phyloP scores from a whole-genome alignment of 768 basidiomycete genomes.

The Mycena alexandri region DNA sequence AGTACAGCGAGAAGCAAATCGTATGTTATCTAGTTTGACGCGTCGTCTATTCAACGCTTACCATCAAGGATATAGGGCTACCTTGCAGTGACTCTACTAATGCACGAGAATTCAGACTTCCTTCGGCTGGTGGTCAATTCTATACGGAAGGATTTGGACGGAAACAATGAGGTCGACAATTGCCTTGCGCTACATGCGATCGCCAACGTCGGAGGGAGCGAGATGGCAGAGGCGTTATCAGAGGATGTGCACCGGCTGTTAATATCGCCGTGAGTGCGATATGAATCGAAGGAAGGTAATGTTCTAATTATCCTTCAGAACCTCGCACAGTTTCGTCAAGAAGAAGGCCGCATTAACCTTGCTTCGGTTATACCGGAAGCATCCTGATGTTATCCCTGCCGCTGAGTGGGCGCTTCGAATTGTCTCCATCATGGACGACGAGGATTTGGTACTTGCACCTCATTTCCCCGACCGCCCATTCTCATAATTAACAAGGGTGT shows the following conservation, averaged over 20 bases:
- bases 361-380: conserved; percentile 93
- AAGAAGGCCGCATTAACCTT: conserved; percentile 98
- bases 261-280: conserved; percentile 85
- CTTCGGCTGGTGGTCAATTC: conserved; percentile 97
- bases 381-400: conserved; percentile 93
- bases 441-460: conserved; percentile 73
- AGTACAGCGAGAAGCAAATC: conserved; percentile 99
- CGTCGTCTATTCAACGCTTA: conserved; percentile 10
- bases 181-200: conserved; percentile 98
- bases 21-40: conserved; percentile 61
- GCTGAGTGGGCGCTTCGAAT: conserved; percentile 97
- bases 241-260: conserved; percentile 95
- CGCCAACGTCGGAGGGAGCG: conserved; percentile 96
- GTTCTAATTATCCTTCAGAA: conserved; percentile 62
- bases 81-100: conserved; percentile 94
- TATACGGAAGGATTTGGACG: conserved; percentile 96
- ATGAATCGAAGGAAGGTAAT: not conserved
- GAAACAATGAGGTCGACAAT: conserved; percentile 94
- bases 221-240: conserved; percentile 96
- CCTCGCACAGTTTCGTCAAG: conserved; percentile 95
- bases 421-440: conserved; percentile 95
- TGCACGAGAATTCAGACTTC: conserved; percentile 99
- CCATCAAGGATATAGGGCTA: conserved; percentile 76
- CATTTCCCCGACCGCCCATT: conserved; percentile 8
- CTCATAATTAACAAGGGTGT: conserved; percentile 75